Percentiles rank a stretch among this genome's conserved stretches.
Conservation (phyloP, 1,284 basidiomycete species). For the Heterobasidion parviporum region DNA sequence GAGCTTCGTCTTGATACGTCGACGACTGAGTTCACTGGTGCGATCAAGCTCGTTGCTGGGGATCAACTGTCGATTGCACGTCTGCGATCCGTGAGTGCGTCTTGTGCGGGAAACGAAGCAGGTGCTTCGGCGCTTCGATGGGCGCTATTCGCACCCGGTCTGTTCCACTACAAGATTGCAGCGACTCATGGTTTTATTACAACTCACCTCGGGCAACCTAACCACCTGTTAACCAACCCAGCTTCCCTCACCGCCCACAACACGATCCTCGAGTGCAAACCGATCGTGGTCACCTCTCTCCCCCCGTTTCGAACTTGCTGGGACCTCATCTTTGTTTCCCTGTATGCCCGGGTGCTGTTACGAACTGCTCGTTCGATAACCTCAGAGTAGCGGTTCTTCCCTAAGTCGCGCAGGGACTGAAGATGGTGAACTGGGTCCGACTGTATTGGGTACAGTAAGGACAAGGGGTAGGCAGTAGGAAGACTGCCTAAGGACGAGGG, state of each 20-base stretch:
- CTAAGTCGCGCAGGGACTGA: no score
- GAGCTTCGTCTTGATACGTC: conserved; percentile 15
- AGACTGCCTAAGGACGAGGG: no score
- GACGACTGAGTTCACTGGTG: conserved; percentile 4
- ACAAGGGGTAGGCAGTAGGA: no score
- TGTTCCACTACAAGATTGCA: conserved; percentile 32
- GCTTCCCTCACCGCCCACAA: conserved; percentile 5
- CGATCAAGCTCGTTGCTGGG: conserved; percentile 20
- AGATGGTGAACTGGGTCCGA: no score
- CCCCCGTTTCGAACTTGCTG: conserved; percentile 24
- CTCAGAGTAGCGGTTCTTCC: no score
- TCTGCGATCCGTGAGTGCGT: conserved; percentile 19
- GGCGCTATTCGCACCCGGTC: conserved; percentile 22
- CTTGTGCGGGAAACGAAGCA: conserved; percentile 27
- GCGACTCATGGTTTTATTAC: conserved; percentile 21
- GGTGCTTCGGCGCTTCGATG: conserved; percentile 19
- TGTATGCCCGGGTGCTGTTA: conserved; percentile 26
- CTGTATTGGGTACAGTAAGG: no score
- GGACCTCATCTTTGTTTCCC: conserved; percentile 27
- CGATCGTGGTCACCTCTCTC: conserved; percentile 22
- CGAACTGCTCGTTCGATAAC: no score
- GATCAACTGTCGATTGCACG: conserved; percentile 31
- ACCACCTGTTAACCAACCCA: conserved; percentile 2
- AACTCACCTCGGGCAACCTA: conserved; percentile 22
- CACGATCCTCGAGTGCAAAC: conserved; percentile 17